Evolutionary conservation across 2,329 filamentous ascomycete genomes (phyloP), one percentile per base, ranked within the genome.

Genomic region (Fonsecaea monophora): DNA sequence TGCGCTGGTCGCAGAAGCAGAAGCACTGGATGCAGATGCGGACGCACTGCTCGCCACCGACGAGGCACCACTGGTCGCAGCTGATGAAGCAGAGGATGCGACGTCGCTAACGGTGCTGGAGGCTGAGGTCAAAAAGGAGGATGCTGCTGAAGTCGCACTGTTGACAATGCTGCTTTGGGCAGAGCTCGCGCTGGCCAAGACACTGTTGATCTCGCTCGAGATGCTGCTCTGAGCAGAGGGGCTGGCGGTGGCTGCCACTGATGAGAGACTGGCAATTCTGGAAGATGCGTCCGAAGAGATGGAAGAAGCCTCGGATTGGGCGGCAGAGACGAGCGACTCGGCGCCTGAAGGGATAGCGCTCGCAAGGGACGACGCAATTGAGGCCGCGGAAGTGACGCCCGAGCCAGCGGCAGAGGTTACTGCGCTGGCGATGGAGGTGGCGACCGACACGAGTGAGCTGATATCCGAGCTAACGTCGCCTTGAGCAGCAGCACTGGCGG

Each of bases 151-250:
- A 15, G 25, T 54, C 37, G 57, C 57, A 45, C 60, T 68, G 63
- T 53, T 68, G 30, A 53, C n/a, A 32, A 60, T 32, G 42, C 65
- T 68, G 38, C 37, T 61, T 34, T 66, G 60, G 10, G 18, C 48
- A 10, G 63, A 60, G 32, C 53, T 64, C 45, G 64, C 65, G 40
- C 65, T 65, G 35, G 68, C 57, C 18, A 58, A 50, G 30, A 70
- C 45, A 57, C 66, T 67, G 63, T 63, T 68, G 60, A 70, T 61
- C 12, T 60, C 53, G 63, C 68, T 70, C 6, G 48, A 59, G 54
- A 70, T 34, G 25, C 68, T 70, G 68, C 63, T 68, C 38, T 57
- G 56, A 7, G 48, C 66, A 4, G 65, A 66, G 3, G 59, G 48
- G 34, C 53, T 48, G 6, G 66, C 68, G 3, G 66, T 68, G n/a